Evolutionary conservation across 2,329 filamentous ascomycete genomes (phyloP).

Genomic region (Verticillium zaregamsianum): DNA sequence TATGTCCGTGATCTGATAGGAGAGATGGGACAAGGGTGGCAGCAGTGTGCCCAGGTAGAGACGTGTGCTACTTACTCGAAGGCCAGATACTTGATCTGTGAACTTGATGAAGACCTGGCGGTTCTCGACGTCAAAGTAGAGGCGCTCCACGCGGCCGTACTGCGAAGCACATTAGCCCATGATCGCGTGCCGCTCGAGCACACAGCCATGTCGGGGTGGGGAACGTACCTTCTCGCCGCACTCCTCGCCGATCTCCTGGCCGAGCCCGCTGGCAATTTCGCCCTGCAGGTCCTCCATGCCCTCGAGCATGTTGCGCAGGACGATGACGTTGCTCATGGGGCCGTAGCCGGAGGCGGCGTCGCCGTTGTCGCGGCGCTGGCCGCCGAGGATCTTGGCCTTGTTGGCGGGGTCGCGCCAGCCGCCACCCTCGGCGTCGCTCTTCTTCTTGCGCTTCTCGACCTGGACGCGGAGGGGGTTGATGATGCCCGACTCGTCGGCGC

Average conservation of each 20-base stretch:
- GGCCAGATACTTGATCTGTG: constrained; percentile 75
- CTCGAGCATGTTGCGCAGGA: constrained; percentile 80
- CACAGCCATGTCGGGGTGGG: not conserved
- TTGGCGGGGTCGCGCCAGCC: constrained; percentile 68
- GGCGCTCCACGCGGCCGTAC: constrained; percentile 79
- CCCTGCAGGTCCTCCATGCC: constrained; percentile 70
- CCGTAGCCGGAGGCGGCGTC: constrained; percentile 53
- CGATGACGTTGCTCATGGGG: constrained; percentile 75
- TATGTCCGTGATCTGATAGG: not conserved
- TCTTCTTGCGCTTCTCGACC: constrained; percentile 80
- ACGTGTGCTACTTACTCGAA: constrained; percentile 60
- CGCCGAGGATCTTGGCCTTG: constrained; percentile 77
- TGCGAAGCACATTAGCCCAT: constrained; percentile 23
- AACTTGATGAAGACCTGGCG: constrained; percentile 89
- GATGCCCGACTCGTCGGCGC: constrained; percentile 78
- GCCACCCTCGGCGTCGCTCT: constrained; percentile 72
- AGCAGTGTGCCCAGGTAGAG: not conserved
- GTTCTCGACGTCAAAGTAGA: constrained; percentile 65
- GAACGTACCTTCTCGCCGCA: constrained; percentile 70
- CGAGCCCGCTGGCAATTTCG: constrained; percentile 72
- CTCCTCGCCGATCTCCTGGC: constrained; percentile 94
- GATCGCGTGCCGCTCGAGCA: constrained; percentile 2
- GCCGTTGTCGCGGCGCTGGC: constrained; percentile 48
- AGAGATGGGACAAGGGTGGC: no score
- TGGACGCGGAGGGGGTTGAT: constrained; percentile 78